Conservation (phyloP, 1,284 basidiomycete species). For the Peniophora sp. region DNA sequence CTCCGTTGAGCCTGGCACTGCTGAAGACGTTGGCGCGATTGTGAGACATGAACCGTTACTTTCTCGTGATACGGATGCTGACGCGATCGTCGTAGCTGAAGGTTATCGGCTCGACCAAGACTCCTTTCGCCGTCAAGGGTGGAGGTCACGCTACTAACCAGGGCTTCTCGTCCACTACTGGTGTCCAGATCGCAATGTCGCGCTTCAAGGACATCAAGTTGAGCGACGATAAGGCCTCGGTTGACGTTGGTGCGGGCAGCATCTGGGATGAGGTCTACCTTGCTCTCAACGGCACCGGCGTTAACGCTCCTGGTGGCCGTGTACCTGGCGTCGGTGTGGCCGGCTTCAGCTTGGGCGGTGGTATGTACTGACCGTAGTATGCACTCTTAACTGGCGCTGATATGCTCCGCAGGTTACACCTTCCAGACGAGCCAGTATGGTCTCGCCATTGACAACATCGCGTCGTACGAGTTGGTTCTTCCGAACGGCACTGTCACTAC, state of each 20-base stretch:
- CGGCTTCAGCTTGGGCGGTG: conserved; percentile 48
- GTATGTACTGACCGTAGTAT: conserved; percentile 20
- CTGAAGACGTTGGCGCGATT: conserved; percentile 35
- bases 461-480: conserved; percentile 37
- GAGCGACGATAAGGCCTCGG: conserved; percentile 28
- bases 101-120: conserved; percentile 29
- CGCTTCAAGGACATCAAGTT: conserved; percentile 39
- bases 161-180: conserved; percentile 43
- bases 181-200: conserved; percentile 47
- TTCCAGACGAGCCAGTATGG: conserved; percentile 45
- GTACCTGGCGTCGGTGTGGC: conserved; percentile 48
- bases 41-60: conserved; percentile 30
- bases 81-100: conserved; percentile 15
- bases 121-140: conserved; percentile 30
- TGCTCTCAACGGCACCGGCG: conserved; percentile 31
- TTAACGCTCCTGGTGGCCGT: conserved; percentile 46
- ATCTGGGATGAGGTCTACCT: conserved; percentile 53
- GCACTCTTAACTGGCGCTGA: background rate
- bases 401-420: conserved; percentile 35
- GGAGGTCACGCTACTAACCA: conserved; percentile 44
- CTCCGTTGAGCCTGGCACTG: conserved; percentile 42
- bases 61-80: conserved; percentile 32
- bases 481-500: conserved; percentile 34
- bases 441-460: conserved; percentile 40
- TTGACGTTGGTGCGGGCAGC: conserved; percentile 38